Conservation (phyloP, 805 yeast genomes). For the Wickerhamiella shivajii region DNA sequence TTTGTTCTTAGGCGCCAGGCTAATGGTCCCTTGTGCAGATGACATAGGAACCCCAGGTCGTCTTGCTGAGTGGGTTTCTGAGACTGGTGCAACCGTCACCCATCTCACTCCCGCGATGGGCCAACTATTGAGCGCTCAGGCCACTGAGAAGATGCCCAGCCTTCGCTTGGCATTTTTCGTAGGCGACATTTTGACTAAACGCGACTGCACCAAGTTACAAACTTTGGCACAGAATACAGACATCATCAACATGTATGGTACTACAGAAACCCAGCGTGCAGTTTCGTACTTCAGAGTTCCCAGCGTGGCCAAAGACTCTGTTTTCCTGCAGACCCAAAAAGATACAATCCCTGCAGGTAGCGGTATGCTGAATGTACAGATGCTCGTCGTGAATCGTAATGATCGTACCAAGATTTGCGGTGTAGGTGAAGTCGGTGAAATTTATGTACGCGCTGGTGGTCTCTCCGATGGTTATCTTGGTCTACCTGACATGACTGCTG, state of each 20-base stretch:
- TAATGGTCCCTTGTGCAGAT: conserved; percentile 87
- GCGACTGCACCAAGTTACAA: conserved; percentile 90
- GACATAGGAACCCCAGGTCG: conserved; percentile 98
- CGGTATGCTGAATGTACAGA: conserved; percentile 93
- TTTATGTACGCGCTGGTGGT: conserved; percentile 96
- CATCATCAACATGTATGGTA: conserved; percentile 97
- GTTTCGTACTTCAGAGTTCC: conserved; percentile 88
- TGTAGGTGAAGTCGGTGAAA: conserved; percentile 97
- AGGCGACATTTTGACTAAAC: conserved; percentile 92
- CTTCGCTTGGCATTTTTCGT: conserved; percentile 96
- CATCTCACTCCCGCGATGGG: conserved; percentile 99
- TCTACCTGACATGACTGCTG: conserved; percentile 71
- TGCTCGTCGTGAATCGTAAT: conserved; percentile 81
- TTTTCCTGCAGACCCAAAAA: conserved; percentile 68
- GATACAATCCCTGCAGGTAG: conserved; percentile 97
- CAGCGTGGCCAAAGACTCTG: conserved; percentile 50
- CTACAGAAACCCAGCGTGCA: conserved; percentile 97
- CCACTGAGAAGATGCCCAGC: conserved; percentile 67
- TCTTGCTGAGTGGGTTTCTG: conserved; percentile 94
- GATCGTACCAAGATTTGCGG: conserved; percentile 88
- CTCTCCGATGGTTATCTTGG: conserved; percentile 92
- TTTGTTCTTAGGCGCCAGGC: conserved; percentile 82
- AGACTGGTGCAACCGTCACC: conserved; percentile 83
- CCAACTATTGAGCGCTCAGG: conserved; percentile 90
- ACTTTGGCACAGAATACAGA: conserved; percentile 76